Base-by-base conservation (phyloP, 495 filamentous ascomycete species). In the Neurospora sp. region DNA sequence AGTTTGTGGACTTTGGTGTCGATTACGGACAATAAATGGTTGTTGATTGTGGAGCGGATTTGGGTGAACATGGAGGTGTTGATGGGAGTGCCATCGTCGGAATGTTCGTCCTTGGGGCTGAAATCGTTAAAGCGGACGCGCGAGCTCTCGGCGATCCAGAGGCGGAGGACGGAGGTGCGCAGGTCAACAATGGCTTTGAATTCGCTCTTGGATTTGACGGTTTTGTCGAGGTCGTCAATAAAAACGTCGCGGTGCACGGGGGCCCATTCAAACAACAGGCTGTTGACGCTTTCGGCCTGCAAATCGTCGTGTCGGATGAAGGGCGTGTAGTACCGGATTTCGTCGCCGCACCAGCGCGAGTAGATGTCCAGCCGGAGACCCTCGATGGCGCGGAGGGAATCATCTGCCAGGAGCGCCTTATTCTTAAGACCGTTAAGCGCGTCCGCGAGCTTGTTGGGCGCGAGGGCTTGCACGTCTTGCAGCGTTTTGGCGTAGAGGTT, bases 301-400 rank as follows among this genome's bases (percentile, higher is more conserved):
- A 97, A 79, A 74, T 96, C 93, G 71, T 94, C 94, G 74, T 96
- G 87, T 39, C 93, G 89, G 68, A 97, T 92, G 83, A 93, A 97
- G 0, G 96, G 96, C 0, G 90, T 96, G 80, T 96, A 98, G 69
- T 91, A 92, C 39, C 86, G 87, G 39, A 98, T 91, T 69, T 97
- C 93, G 14, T 93, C 89, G 7, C 92, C 87, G 44, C 96, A 90
- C 93, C 93, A 98, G 45, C 87, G 86, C 70, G 89, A 90, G 74
- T 95, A 89, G 41, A 96, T 79, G 76, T 96, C 94, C n/a, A 99
- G 81, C 42, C 92, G 87, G 9, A 98, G 82, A 5, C 91, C 92
- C 68, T 91, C 87, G 27, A 96, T 73, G 0, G 77, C 81, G 39
- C 83, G 83, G 14, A 98, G 80, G 14, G 91, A 87, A 9, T 86